Evolutionary conservation across 2,329 filamentous ascomycete species (phyloP).

Genomic region (Cryphonectria japonica): DNA sequence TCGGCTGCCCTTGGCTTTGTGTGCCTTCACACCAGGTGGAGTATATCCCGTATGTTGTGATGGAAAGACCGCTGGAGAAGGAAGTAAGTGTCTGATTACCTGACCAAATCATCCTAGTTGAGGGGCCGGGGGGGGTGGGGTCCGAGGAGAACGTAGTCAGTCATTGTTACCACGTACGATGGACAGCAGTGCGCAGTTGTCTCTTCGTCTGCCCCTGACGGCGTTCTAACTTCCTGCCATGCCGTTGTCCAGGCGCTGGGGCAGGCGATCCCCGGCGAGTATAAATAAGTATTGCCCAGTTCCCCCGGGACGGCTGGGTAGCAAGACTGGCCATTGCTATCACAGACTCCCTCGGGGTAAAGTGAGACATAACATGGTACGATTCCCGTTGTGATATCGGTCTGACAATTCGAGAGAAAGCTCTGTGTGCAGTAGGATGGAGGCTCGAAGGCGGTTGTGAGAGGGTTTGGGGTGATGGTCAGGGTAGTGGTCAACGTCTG

Average conservation of each 20-base stretch:
- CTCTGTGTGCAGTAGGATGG: conserved; percentile 23
- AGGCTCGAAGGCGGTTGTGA: conserved; percentile 23
- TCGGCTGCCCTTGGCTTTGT: conserved; percentile 15
- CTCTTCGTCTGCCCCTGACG: conserved; percentile 17
- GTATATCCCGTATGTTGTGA: conserved; percentile 24
- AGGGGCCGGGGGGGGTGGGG: neutral
- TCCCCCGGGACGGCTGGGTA: conserved; percentile 18
- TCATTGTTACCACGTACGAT: conserved; percentile 14
- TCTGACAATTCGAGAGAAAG: conserved; percentile 25
- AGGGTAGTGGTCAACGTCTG: conserved; percentile 9
- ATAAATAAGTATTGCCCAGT: conserved; percentile 22
- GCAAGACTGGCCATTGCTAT: conserved; percentile 23
- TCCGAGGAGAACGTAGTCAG: neutral
- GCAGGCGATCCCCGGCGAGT: conserved; percentile 23
- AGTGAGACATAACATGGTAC: conserved; percentile 22
- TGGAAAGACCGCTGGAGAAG: conserved; percentile 13
- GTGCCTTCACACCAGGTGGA: conserved; percentile 27
- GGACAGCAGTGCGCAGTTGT: conserved; percentile 27
- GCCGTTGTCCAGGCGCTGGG: conserved; percentile 24
- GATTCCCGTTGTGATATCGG: conserved; percentile 11
- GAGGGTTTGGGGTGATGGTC: conserved; percentile 20
- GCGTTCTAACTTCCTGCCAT: conserved; percentile 22
- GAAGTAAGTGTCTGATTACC: neutral
- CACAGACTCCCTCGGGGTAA: conserved; percentile 15
- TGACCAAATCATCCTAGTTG: neutral